Percentiles rank a stretch among this genome's conserved stretches.
Evolutionary conservation across 768 basidiomycete genomes (phyloP).

Genomic region (Russula emetica): DNA sequence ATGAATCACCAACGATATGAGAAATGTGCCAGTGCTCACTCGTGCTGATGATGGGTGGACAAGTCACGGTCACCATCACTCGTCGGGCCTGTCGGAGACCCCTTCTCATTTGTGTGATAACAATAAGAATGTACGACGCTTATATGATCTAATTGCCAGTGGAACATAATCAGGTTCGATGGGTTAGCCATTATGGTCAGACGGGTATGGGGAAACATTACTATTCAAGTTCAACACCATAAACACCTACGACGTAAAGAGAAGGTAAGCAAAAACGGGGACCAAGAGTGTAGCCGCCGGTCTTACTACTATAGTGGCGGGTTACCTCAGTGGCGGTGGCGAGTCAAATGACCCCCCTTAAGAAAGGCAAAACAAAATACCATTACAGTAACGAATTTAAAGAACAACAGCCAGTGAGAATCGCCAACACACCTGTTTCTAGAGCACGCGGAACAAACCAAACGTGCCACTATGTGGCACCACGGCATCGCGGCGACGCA

Average conservation of each 20-base stretch:
- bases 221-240: too few relatives aligned
- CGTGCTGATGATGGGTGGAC: too few relatives aligned
- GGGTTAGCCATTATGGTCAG: too few relatives aligned
- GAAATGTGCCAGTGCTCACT: too few relatives aligned
- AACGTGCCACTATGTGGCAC: neutral
- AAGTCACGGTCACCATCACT: too few relatives aligned
- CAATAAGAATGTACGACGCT: neutral
- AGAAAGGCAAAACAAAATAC: neutral
- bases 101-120: neutral
- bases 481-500: neutral
- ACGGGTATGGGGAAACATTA: too few relatives aligned
- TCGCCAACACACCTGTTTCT: neutral
- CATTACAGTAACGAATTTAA: neutral
- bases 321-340: neutral
- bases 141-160: neutral
- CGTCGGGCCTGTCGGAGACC: too few relatives aligned
- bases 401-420: neutral
- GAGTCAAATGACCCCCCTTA: neutral
- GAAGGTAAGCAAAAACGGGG: neutral
- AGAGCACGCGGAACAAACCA: neutral
- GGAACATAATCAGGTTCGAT: neutral
- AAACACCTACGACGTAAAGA: neutral
- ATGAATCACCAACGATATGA: too few relatives aligned
- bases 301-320: neutral
- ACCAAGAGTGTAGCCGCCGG: neutral